These are phyloP conservation scores for Carex pumila DNA, from an alignment of 176 grass and related monocot species.

Conservation along the genomic window DNA sequence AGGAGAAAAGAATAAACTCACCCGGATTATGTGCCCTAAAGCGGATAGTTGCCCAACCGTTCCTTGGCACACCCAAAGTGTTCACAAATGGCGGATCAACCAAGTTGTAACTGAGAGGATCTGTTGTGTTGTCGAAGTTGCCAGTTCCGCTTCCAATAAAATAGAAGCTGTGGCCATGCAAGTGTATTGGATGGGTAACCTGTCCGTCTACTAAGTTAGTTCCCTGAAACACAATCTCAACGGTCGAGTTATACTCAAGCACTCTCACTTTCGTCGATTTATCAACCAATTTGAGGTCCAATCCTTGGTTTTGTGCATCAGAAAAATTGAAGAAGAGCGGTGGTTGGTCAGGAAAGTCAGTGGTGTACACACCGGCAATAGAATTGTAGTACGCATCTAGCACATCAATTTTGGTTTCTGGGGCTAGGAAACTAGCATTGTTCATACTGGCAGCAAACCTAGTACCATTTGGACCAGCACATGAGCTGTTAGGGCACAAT, in stretches of 20 bases:
- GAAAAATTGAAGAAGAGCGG: slow-evolving; percentile 4
- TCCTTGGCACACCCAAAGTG: slow-evolving; percentile 26
- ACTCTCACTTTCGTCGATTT: slow-evolving; percentile 29
- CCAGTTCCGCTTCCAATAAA: slow-evolving; percentile 34
- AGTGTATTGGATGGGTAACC: slow-evolving; percentile 53
- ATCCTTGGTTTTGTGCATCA: too few relatives aligned
- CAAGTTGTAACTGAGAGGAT: slow-evolving; percentile 37
- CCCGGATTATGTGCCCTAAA: slow-evolving; percentile 42
- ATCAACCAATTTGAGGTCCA: too few relatives aligned
- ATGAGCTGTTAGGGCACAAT: slow-evolving; percentile 34
- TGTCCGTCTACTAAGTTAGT: slow-evolving; percentile 35
- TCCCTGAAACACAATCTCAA: slow-evolving; percentile 58
- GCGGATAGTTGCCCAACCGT: slow-evolving; percentile 30
- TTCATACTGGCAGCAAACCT: slow-evolving; percentile 50
- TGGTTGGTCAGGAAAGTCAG: slow-evolving; percentile 48
- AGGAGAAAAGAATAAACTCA: background rate
- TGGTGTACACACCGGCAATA: slow-evolving; percentile 11
- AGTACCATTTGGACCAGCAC: background rate
- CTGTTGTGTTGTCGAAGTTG: slow-evolving; percentile 35
- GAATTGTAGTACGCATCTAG: slow-evolving; percentile 35
- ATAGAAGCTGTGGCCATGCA: slow-evolving; percentile 50
- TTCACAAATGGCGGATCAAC: slow-evolving; percentile 30
- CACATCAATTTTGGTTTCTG: slow-evolving; percentile 15
- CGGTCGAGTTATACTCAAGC: slow-evolving; percentile 24
- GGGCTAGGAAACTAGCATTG: slow-evolving; percentile 48